Percentiles rank a stretch among this genome's conserved stretches.
Evolutionary conservation across 2,329 filamentous ascomycete species (phyloP).

Genomic region (Chalara sp.): DNA sequence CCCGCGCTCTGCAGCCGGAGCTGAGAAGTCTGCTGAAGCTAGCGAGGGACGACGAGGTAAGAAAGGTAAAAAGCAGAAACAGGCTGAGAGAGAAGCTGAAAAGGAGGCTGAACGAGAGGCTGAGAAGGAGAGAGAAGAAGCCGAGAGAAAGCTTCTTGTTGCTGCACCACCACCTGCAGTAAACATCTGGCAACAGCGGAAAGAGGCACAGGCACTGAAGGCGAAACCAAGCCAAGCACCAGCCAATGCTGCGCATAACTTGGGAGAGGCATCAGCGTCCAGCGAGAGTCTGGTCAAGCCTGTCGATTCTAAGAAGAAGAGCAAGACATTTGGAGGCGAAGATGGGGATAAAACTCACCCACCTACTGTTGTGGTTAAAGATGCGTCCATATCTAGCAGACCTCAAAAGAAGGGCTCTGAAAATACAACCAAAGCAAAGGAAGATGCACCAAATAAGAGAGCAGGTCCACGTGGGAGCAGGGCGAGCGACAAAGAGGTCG

Average conservation of each 20-base stretch:
- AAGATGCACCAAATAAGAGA: slow-evolving; percentile 23
- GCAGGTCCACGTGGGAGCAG: slow-evolving; percentile 23
- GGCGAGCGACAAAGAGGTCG: slow-evolving; percentile 23
- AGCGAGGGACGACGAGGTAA: slow-evolving; percentile 21
- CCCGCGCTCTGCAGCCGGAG: slow-evolving; percentile 52
- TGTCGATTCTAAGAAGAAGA: slow-evolving; percentile 32
- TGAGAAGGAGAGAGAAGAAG: slow-evolving; percentile 52
- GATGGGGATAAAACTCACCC: slow-evolving; percentile 30
- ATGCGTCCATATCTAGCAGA: slow-evolving; percentile 28
- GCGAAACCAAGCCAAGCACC: slow-evolving; percentile 28
- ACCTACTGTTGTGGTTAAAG: slow-evolving; percentile 25
- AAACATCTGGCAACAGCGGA: slow-evolving; percentile 82
- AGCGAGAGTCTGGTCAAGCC: slow-evolving; percentile 24
- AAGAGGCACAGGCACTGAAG: slow-evolving; percentile 53
- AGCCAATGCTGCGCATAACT: not conserved
- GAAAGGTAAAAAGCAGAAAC: slow-evolving; percentile 27
- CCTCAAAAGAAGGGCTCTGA: slow-evolving; percentile 35
- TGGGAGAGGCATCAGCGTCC: slow-evolving; percentile 9
- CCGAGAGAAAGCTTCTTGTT: slow-evolving; percentile 53
- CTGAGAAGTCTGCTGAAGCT: slow-evolving; percentile 50
- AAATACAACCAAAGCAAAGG: slow-evolving; percentile 21
- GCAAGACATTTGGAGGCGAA: slow-evolving; percentile 30
- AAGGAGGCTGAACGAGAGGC: slow-evolving; percentile 45
- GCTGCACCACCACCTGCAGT: slow-evolving; percentile 78
- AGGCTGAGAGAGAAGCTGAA: slow-evolving; percentile 39